Evolutionary conservation across 352 stramenopile species (phyloP).

Genomic region (Phytophthora cajani): DNA sequence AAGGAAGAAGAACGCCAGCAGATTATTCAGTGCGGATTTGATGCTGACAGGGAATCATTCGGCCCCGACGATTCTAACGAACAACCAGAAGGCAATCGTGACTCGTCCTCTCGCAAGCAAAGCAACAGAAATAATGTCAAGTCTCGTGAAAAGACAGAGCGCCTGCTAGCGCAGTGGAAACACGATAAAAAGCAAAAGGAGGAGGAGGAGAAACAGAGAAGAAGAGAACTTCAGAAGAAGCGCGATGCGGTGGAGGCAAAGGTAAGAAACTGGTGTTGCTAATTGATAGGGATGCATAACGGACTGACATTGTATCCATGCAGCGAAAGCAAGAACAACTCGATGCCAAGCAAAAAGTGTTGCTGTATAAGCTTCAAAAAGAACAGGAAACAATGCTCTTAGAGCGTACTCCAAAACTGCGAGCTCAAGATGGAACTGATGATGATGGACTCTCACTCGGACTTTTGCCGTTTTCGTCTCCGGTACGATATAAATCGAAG

Average conservation of each 20-base stretch:
- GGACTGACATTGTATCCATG: neutral
- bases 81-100: neutral
- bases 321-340: slow-evolving; percentile 65
- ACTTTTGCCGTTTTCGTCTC: slow-evolving; percentile 26
- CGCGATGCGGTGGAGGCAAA: slow-evolving; percentile 58
- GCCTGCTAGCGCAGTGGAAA: slow-evolving; percentile 50
- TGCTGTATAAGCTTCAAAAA: slow-evolving; percentile 80
- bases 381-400: slow-evolving; percentile 62
- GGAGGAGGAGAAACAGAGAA: slow-evolving; percentile 34
- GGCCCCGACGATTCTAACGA: neutral
- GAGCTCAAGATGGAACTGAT: slow-evolving; percentile 11
- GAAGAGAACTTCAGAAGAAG: slow-evolving; percentile 37
- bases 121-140: slow-evolving; percentile 19
- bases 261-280: slow-evolving; percentile 24
- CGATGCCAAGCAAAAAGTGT: slow-evolving; percentile 79
- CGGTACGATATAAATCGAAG: slow-evolving; percentile 26
- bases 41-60: slow-evolving; percentile 15
- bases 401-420: slow-evolving; percentile 15
- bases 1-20: slow-evolving; percentile 60
- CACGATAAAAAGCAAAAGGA: slow-evolving; percentile 51
- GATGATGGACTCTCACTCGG: slow-evolving; percentile 14
- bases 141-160: slow-evolving; percentile 34
- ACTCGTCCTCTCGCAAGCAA: slow-evolving; percentile 2
- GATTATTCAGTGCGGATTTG: slow-evolving; percentile 52
- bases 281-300: neutral